Conservation (phyloP, 495 filamentous ascomycete species). For the Pyrenula massariospora region DNA sequence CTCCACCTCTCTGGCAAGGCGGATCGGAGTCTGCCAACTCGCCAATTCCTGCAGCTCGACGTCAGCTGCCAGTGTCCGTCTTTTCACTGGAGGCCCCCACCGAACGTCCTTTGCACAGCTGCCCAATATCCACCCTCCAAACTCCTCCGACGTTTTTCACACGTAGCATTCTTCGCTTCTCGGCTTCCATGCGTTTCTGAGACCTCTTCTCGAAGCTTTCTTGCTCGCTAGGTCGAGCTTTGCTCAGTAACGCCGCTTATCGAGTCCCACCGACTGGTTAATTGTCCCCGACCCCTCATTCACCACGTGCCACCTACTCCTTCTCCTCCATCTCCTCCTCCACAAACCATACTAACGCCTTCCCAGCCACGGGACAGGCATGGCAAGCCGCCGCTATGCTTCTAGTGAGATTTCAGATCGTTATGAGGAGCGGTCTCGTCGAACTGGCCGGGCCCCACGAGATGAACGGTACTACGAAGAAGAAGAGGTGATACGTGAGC, state of each 20-base stretch:
- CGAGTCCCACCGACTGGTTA: not conserved
- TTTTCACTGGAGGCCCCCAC: not conserved
- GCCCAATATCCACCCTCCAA: not conserved
- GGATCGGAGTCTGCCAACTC: not conserved
- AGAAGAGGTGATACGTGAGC: not conserved
- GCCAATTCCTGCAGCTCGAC: not conserved
- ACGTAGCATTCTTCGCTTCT: not conserved
- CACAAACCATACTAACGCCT: too few relatives aligned
- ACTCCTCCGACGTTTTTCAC: not conserved
- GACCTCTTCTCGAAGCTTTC: not conserved
- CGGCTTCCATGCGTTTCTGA: not conserved
- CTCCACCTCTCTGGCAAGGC: too few relatives aligned
- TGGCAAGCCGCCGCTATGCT: not conserved
- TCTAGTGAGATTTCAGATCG: not conserved
- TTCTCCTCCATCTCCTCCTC: not conserved
- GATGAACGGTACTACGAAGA: not conserved
- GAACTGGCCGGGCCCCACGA: not conserved
- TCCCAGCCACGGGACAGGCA: not conserved
- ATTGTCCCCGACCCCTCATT: not conserved
- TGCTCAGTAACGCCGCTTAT: not conserved
- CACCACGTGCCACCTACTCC: not conserved
- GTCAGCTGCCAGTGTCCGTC: not conserved
- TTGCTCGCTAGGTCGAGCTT: not conserved
- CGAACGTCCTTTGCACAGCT: not conserved
- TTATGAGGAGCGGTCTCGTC: not conserved